Percentiles rank a stretch among this genome's conserved stretches.
Evolutionary conservation across 2,329 filamentous ascomycete species (phyloP).

Genomic region (Penicillium sp.): DNA sequence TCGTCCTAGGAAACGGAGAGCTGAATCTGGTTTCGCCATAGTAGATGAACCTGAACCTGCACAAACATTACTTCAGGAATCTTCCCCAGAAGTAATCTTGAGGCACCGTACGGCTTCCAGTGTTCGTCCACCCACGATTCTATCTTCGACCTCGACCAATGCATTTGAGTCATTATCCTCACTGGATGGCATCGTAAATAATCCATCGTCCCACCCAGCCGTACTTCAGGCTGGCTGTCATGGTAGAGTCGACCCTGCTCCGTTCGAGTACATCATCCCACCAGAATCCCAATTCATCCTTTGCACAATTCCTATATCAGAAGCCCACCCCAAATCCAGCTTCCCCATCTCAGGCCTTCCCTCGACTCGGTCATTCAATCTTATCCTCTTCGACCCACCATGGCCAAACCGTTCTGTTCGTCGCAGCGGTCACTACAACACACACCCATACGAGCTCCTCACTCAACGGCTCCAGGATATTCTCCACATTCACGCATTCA

Average conservation of each 20-base stretch:
- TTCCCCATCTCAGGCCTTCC: slow-evolving; percentile 27
- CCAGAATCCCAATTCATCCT: slow-evolving; percentile 50
- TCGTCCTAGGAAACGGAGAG: not conserved
- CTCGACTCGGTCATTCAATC: slow-evolving; percentile 48
- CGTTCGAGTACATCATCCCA: slow-evolving; percentile 43
- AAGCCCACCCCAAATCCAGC: not conserved
- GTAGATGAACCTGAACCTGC: too few relatives aligned
- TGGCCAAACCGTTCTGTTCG: slow-evolving; percentile 63
- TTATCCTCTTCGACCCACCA: slow-evolving; percentile 62
- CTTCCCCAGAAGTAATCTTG: not conserved
- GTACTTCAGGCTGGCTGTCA: slow-evolving; percentile 5
- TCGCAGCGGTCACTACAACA: slow-evolving; percentile 50
- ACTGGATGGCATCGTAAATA: slow-evolving; percentile 30
- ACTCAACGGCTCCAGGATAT: slow-evolving; percentile 41
- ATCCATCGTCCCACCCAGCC: slow-evolving; percentile 24
- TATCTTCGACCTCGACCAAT: slow-evolving; percentile 33
- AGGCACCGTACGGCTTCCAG: not conserved
- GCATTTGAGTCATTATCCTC: slow-evolving; percentile 25
- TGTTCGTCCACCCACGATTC: slow-evolving; percentile 29
- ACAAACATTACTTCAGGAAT: not conserved
- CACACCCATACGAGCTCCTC: slow-evolving; percentile 28
- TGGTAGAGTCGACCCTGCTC: slow-evolving; percentile 21
- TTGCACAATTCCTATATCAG: slow-evolving; percentile 31
- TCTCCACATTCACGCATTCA: slow-evolving; percentile 44
- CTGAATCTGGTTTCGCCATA: not conserved